Base-by-base conservation (phyloP, 176 grass and related monocot species). In the barley (Hordeum vulgare) region DNA sequence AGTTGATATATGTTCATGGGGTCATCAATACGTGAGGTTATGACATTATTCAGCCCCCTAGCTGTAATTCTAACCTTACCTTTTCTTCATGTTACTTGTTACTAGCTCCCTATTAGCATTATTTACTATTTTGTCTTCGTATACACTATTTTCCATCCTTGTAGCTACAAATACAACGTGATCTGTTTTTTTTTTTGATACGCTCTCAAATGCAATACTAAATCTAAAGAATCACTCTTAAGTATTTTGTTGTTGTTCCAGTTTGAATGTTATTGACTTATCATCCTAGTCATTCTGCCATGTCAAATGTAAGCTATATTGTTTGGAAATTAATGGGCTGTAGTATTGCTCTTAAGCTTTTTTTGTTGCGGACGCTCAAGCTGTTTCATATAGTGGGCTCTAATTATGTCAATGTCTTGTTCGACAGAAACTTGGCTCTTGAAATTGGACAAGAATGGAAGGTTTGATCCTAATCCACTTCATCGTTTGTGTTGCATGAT, bases 11-110 rank as follows among this genome's bases (percentile, higher is more conserved):
- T 91, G 97, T 42, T 96, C 89, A 23, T 99, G 97, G 97, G 93
- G 93, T 66, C 96, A 98, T 81, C 91, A 94, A 74, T 98, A 98
- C 56, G 93, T 95, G 8, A 95, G 96, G 96, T 98, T 87, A 73
- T 66, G 26, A 72, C 45, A 62, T 15, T 51, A 14, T 85, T 20
- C 7, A 21, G 20, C 18, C 7, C 51, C 53, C 53, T 56, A 20
- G 53, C 66, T 27, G 17, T 60, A 18, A 41, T 56, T 59, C 23
- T 23, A 35, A 67, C n/a, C n/a, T 40, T 61, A 28, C 15, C 10
- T 63, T 15, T 29, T 44, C 18, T 77, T 58, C 42, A 58, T 56
- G 51, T 77, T 73, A 74, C 15, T 9, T 34, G 53, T 60, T 25
- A 60, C 23, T 24, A 60, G 57, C 9, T 25, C 57, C 57, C 20